phyloP scores from a whole-genome alignment of 345 rosid species.

The Physaria fendleri region DNA sequence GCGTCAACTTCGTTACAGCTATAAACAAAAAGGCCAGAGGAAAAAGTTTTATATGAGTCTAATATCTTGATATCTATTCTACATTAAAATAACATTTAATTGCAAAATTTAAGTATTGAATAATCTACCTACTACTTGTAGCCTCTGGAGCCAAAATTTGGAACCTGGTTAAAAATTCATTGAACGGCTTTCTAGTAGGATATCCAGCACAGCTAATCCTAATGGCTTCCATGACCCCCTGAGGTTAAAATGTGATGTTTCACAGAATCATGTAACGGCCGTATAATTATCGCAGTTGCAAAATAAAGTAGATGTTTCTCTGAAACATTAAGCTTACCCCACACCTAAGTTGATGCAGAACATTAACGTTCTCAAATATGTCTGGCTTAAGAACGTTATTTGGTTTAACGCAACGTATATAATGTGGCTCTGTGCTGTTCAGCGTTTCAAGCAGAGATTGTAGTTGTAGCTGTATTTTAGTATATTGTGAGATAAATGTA shows the following conservation, averaged over 20 bases:
- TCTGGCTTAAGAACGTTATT: constrained; percentile 88
- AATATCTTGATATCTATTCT: not conserved
- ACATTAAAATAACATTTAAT: constrained; percentile 3
- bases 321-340: constrained; percentile 66
- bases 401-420: constrained; percentile 96
- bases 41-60: constrained; percentile 1
- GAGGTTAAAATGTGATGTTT: constrained; percentile 10
- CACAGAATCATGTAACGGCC: not conserved
- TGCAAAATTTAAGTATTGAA: not conserved
- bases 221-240: constrained; percentile 99
- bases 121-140: constrained; percentile 47
- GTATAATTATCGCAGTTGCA: not conserved
- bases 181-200: constrained; percentile 82
- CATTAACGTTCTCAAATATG: constrained; percentile 73
- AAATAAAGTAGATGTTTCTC: constrained; percentile 18
- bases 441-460: constrained; percentile 88
- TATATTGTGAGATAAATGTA: constrained; percentile 14
- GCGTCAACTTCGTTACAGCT: constrained; percentile 68
- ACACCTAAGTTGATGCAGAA: constrained; percentile 88
- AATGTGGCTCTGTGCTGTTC: constrained; percentile 89
- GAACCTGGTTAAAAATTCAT: constrained; percentile 67
- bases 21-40: constrained; percentile 18
- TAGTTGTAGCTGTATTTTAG: constrained; percentile 82
- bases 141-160: constrained; percentile 57
- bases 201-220: constrained; percentile 97